Conservation (phyloP, 495 filamentous ascomycete genomes). For the Immersiella caudata region DNA sequence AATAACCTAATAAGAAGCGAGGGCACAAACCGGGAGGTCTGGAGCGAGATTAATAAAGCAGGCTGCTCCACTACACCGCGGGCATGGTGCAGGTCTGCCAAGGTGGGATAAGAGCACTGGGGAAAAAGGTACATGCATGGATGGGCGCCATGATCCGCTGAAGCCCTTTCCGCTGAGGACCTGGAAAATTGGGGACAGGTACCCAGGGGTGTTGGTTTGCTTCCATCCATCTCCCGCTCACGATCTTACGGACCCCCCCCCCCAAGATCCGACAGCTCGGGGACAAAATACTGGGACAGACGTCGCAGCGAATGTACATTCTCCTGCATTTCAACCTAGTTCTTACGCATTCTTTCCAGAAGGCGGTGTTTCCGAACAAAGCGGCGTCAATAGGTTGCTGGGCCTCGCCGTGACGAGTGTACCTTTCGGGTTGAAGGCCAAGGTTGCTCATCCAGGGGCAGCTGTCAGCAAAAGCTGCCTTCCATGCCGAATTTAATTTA, state of each 20-base stretch:
- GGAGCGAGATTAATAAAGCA: conserved; percentile 39
- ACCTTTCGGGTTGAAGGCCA: not conserved
- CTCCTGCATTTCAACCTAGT: not conserved
- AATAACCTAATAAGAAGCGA: conserved; percentile 24
- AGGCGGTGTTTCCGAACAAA: not conserved
- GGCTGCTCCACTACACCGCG: conserved; percentile 19
- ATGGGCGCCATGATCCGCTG: not conserved
- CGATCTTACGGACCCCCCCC: not conserved
- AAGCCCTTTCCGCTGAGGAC: conserved; percentile 5
- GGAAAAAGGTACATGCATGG: conserved; percentile 8
- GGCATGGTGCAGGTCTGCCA: conserved; percentile 28
- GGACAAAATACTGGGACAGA: not conserved
- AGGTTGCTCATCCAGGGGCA: not conserved
- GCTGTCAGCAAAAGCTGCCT: not conserved
- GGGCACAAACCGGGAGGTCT: conserved; percentile 23
- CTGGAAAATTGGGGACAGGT: conserved; percentile 17
- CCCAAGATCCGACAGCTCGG: not conserved
- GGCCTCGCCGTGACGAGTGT: too few relatives aligned
- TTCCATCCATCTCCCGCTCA: not conserved
- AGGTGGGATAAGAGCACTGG: conserved; percentile 24
- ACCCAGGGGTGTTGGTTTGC: conserved; percentile 8
- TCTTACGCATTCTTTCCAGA: not conserved
- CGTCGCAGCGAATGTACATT: not conserved
- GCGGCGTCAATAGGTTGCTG: not conserved
- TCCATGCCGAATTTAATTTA: conserved; percentile 4